A percentile compares a stretch with the other conserved stretches of the same genome.
Evolutionary conservation across 495 filamentous ascomycete genomes (phyloP).

Genomic region (Podospora appendiculata): DNA sequence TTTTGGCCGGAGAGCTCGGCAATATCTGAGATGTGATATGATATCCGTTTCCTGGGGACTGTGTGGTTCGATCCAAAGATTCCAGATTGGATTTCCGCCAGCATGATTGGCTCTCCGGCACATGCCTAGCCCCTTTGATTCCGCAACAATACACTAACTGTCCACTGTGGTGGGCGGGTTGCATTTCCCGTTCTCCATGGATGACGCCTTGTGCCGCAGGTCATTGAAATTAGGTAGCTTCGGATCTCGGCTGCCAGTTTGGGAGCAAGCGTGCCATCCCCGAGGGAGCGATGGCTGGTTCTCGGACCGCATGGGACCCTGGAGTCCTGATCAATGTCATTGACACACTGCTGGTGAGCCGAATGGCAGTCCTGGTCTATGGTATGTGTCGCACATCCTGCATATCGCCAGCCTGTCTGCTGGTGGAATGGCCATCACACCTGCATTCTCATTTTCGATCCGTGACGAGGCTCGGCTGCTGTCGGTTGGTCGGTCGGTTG

Average conservation of each 20-base stretch:
- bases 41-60: constrained; percentile 6
- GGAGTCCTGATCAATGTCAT: no score
- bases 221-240: neutral
- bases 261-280: no score
- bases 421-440: no score
- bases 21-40: neutral
- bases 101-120: neutral
- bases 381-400: no score
- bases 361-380: no score
- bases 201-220: neutral
- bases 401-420: no score
- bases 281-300: neutral
- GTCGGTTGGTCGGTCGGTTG: no score
- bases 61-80: constrained; percentile 17
- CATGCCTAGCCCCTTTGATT: neutral
- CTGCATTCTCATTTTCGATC: no score
- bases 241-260: neutral
- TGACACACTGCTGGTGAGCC: no score
- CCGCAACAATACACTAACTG: neutral
- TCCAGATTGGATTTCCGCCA: constrained; percentile 12
- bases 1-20: neutral
- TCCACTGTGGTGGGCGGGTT: neutral
- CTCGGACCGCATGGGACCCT: neutral
- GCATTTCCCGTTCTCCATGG: neutral
- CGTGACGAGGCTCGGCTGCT: no score